Evolutionary conservation across 139 green algal genomes (phyloP).

Genomic region (Coelastrella sp.): DNA sequence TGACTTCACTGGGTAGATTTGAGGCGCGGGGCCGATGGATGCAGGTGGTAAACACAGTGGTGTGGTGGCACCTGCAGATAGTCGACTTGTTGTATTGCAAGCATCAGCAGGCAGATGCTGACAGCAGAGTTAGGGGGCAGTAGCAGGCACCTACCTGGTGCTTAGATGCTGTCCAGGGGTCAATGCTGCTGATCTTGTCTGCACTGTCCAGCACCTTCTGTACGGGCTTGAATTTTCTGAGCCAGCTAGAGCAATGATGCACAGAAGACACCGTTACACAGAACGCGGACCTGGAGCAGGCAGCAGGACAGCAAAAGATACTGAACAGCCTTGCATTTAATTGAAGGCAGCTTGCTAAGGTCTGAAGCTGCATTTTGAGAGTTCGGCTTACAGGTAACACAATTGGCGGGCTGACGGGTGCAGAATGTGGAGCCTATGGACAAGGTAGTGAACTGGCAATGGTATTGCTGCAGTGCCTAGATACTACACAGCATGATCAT

Average conservation of each 20-base stretch:
- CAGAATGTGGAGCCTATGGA: no score
- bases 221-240: constrained; percentile 51
- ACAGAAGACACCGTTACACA: constrained; percentile 49
- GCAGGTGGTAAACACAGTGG: no score
- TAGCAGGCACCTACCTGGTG: constrained; percentile 41
- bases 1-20: no score
- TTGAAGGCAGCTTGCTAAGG: no score
- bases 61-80: no score
- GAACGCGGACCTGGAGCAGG: constrained; percentile 58
- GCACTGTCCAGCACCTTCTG: constrained; percentile 50
- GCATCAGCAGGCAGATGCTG: neutral
- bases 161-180: constrained; percentile 47
- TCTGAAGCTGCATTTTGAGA: no score
- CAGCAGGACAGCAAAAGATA: neutral
- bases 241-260: constrained; percentile 48
- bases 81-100: no score
- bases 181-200: constrained; percentile 40
- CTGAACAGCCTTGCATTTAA: neutral
- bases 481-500: no score
- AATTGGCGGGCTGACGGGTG: no score
- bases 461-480: neutral
- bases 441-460: no score
- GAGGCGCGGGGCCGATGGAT: no score
- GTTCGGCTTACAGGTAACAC: no score
- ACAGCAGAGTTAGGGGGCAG: neutral